A percentile compares a stretch with the other conserved stretches of the same genome.
phyloP scores from a whole-genome alignment of 83 land plant species.

The Picea mariana region DNA sequence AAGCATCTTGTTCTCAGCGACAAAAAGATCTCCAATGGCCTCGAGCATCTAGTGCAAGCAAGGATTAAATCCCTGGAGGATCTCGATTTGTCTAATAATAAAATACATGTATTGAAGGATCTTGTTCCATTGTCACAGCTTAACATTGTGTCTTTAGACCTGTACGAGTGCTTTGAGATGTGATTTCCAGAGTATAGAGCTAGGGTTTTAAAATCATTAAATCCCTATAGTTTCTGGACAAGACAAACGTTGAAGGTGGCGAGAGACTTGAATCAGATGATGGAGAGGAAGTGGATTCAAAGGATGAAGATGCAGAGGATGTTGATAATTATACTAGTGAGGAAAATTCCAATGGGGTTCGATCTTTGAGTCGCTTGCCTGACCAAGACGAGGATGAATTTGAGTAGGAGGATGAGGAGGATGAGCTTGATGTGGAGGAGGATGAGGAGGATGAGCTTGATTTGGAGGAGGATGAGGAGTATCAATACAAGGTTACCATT shows the following conservation, averaged over 20 bases:
- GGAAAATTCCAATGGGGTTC: no score
- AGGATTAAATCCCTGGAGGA: slow-evolving; percentile 24
- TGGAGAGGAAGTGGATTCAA: slow-evolving; percentile 38
- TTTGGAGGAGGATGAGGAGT: no score
- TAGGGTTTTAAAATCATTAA: slow-evolving; percentile 41
- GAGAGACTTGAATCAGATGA: slow-evolving; percentile 55
- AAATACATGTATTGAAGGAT: no score
- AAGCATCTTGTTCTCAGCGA: slow-evolving; percentile 44
- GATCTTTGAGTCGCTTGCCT: neutral
- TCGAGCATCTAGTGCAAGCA: slow-evolving; percentile 43
- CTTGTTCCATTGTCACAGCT: no score
- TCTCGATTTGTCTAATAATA: no score
- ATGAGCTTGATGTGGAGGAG: slow-evolving; percentile 10
- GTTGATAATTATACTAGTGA: slow-evolving; percentile 18
- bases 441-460: no score
- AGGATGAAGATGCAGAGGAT: slow-evolving; percentile 63
- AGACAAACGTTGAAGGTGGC: slow-evolving; percentile 33
- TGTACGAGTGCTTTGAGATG: slow-evolving; percentile 50
- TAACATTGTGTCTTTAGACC: slow-evolving; percentile 33
- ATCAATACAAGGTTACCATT: neutral
- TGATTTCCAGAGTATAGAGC: slow-evolving; percentile 33
- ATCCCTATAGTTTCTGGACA: slow-evolving; percentile 44
- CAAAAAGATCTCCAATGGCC: slow-evolving; percentile 46
- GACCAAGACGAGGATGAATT: slow-evolving; percentile 24
- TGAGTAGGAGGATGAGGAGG: slow-evolving; percentile 12